Conservation (phyloP, 2,329 filamentous ascomycete genomes). For the Xylaria sp. region DNA sequence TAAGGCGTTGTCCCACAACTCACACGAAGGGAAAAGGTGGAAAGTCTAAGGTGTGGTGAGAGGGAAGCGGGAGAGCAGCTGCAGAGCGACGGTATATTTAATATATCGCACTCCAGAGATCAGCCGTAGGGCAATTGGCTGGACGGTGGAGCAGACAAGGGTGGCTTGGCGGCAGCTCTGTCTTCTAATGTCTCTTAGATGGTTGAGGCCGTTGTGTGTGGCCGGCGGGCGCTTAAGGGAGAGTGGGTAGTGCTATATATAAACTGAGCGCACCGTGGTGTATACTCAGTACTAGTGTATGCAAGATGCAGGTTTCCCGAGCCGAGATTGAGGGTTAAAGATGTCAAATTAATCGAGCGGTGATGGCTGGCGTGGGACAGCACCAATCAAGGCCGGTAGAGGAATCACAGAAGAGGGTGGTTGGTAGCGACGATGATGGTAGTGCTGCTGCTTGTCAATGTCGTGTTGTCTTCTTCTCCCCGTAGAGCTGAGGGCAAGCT, state of each 20-base stretch:
- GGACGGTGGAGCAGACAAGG: slow-evolving; percentile 36
- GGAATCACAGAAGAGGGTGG: slow-evolving; percentile 34
- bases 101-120: slow-evolving; percentile 33
- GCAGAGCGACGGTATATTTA: slow-evolving; percentile 20
- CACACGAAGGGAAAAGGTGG: slow-evolving; percentile 18
- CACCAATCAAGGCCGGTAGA: slow-evolving; percentile 26
- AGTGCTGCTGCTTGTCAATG: slow-evolving; percentile 19
- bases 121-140: slow-evolving; percentile 25
- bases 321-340: slow-evolving; percentile 45
- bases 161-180: slow-evolving; percentile 44
- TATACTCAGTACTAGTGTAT: slow-evolving; percentile 25
- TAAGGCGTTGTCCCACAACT: slow-evolving; percentile 16
- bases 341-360: slow-evolving; percentile 33
- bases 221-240: slow-evolving; percentile 47
- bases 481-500: slow-evolving; percentile 22
- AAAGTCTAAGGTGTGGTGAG: slow-evolving; percentile 21
- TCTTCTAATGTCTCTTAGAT: slow-evolving; percentile 36
- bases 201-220: slow-evolving; percentile 38
- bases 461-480: slow-evolving; percentile 20
- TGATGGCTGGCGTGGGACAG: slow-evolving; percentile 30
- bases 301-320: slow-evolving; percentile 48
- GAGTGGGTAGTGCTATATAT: slow-evolving; percentile 42
- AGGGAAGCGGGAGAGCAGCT: slow-evolving; percentile 15
- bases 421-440: slow-evolving; percentile 21
- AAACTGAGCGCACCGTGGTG: slow-evolving; percentile 27